Base-by-base conservation (phyloP, 768 basidiomycete genomes). In the Amanita muscaria region DNA sequence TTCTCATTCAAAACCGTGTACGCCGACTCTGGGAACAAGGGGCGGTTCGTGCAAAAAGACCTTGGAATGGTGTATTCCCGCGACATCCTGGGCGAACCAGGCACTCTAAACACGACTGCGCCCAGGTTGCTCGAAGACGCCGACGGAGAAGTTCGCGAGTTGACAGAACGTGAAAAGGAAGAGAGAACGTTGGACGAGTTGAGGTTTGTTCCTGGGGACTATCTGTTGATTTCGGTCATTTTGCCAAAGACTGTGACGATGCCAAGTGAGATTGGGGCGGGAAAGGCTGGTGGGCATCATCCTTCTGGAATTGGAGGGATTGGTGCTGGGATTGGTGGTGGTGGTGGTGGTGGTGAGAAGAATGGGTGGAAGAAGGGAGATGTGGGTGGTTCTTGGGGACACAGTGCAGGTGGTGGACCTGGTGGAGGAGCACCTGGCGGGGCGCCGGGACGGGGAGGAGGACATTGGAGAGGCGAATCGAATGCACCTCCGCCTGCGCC, bases 51-150 rank as follows among this genome's bases (percentile, higher is more conserved):
- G 0, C 74, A 77, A 58, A 88, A 88, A 64, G 88, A 90, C 33
- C 75, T 90, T 33, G 88, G 88, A 21, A 74, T 74, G 54, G 81
- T 90, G 30, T 84, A 86, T 61, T 85, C 86, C 34, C 80, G 87
- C 50, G 88, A 89, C 62, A 83, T 89, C 51, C 74, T 88, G 2
- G 86, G 86, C 38, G 87, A 88, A 59, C 81, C 83, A 3, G 85
- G 85, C 25, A 61, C 79, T 1, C 59, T 83, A 16, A 67, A 71
- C 31, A 59, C 59, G 11, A 66, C 76, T 5, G 83, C 83, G 0
- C 71, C 80, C 0, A 73, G 81, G 2, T 68, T 88, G 2, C 61
- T 79, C 16, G 74, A 77, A 35, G 80, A 80, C 48, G 46, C 52
- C 0, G 71, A 70, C 21, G 55, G 58, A 1, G 51, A 61, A 30